A percentile compares a stretch with the other conserved stretches of the same genome.
Evolutionary conservation across 371 early-diverging fungal genomes (phyloP).

Genomic region (Capillidium heterosporum): DNA sequence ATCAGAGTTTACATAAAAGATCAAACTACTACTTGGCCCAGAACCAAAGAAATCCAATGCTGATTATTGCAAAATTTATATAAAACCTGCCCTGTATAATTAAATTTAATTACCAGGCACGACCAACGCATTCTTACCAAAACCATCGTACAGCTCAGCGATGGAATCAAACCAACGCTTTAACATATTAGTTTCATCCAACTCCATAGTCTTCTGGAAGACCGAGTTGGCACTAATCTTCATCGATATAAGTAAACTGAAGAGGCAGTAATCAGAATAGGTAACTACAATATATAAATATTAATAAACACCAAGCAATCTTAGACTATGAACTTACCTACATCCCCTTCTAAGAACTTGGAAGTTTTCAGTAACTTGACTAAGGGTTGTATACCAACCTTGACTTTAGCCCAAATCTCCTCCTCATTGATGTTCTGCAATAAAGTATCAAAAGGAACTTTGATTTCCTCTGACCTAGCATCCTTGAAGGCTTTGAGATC

Average conservation of each 20-base stretch:
- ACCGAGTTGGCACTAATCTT: not conserved
- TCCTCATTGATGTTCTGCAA: not conserved
- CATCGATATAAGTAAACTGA: not conserved
- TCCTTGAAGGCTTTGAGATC: too few relatives aligned
- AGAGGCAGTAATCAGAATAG: not conserved
- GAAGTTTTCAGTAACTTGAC: not conserved
- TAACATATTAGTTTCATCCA: not conserved
- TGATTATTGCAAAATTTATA: too few relatives aligned
- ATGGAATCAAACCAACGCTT: not conserved
- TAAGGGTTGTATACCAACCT: not conserved
- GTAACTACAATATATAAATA: not conserved
- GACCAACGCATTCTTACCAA: too few relatives aligned
- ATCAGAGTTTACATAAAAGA: too few relatives aligned
- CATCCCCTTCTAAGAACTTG: not conserved
- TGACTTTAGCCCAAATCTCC: not conserved
- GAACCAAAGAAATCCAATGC: too few relatives aligned
- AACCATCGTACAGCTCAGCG: not conserved
- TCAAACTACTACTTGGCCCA: too few relatives aligned
- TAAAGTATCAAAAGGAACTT: not conserved
- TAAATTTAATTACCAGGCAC: too few relatives aligned
- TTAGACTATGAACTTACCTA: not conserved
- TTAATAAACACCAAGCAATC: not conserved
- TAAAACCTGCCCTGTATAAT: too few relatives aligned
- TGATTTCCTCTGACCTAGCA: not conserved
- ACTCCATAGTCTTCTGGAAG: not conserved